A percentile compares a stretch with the other conserved stretches of the same genome.
These are phyloP conservation scores for Colletotrichum sp. DNA, from an alignment of 2,329 filamentous ascomycete genomes.

Conservation along the genomic window DNA sequence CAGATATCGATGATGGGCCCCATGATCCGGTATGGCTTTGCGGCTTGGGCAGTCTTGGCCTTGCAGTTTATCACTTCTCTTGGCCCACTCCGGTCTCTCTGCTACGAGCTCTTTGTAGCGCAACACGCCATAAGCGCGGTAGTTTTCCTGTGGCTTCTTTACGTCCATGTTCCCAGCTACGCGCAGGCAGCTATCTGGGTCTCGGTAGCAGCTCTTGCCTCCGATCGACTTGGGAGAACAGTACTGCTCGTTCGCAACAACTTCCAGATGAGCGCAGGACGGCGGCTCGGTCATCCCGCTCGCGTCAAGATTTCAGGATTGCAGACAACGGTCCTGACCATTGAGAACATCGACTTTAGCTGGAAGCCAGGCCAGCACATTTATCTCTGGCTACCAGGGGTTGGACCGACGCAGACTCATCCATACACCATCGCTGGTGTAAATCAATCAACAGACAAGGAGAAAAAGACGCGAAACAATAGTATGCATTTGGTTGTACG, in stretches of 20 bases:
- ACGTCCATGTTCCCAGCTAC: slow-evolving; percentile 64
- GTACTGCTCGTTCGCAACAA: slow-evolving; percentile 58
- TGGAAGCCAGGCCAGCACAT: slow-evolving; percentile 65
- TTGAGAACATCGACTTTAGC: slow-evolving; percentile 62
- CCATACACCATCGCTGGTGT: slow-evolving; percentile 67
- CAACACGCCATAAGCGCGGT: slow-evolving; percentile 71
- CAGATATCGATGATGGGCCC: slow-evolving; percentile 61
- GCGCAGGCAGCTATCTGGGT: slow-evolving; percentile 71
- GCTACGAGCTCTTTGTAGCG: slow-evolving; percentile 72
- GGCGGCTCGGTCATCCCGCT: slow-evolving; percentile 56
- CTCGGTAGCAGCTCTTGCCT: slow-evolving; percentile 63
- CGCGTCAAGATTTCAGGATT: slow-evolving; percentile 52
- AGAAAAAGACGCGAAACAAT: slow-evolving; percentile 49
- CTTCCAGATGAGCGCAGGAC: slow-evolving; percentile 43
- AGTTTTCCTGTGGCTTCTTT: slow-evolving; percentile 66
- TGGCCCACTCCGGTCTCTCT: slow-evolving; percentile 65
- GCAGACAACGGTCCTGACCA: slow-evolving; percentile 60
- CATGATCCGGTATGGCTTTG: slow-evolving; percentile 63
- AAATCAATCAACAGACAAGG: slow-evolving; percentile 46
- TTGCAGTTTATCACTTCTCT: slow-evolving; percentile 72
- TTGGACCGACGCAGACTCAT: slow-evolving; percentile 61
- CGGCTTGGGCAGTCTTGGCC: slow-evolving; percentile 67
- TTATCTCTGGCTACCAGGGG: slow-evolving; percentile 63
- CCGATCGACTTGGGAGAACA: slow-evolving; percentile 64
- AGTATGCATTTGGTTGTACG: slow-evolving; percentile 64